Evolutionary conservation across 345 rosid species (phyloP), one percentile per base, ranked within the genome.

Genomic region (Eucalyptus marginata): DNA sequence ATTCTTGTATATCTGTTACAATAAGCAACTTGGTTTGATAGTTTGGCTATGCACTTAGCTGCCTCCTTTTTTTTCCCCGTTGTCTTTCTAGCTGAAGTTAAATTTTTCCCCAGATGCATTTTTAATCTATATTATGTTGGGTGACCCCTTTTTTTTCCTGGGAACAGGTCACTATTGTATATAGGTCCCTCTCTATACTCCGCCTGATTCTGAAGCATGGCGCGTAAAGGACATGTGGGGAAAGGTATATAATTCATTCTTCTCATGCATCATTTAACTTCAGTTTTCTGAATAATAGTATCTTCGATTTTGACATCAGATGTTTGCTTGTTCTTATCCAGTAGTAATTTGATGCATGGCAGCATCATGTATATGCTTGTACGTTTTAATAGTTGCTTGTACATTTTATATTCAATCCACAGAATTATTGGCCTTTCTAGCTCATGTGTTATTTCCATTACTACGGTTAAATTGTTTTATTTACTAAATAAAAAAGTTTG

Each of bases 131-230:
- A 52, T 22, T 44, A 24, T 90, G 59, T 86, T 90, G 76, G 90
- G 43, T 76, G 47, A 50, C 88, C 27, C 89, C 24, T 27, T 9
- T 86, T 89, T 49, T 54, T 89, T 27, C 88, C 86, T 90, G 89
- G 89, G 10, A 89, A 47, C 95, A 96, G 99, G 98, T 92, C 68
- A 87, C 86, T 88, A 92, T 96, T 92, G 91, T 91, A 88, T 87
- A 89, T 88, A 92, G 95, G 90, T 94, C 98, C 62, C 95, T 97
- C 40, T 92, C 62, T 86, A 90, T 96, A 88, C 90, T 96, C 56
- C 94, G 91, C 87, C 92, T 92, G 86, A 89, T 92, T 88, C 89
- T 97, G 95, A 96, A 94, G 93, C 95, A 96, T 51, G 90, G 92
- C 80, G 58, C 43, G 24, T 93, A 94, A 92, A 91, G 91, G 87